Conservation (phyloP, 2,329 filamentous ascomycete genomes). For the Corniculantispora saksenae region DNA sequence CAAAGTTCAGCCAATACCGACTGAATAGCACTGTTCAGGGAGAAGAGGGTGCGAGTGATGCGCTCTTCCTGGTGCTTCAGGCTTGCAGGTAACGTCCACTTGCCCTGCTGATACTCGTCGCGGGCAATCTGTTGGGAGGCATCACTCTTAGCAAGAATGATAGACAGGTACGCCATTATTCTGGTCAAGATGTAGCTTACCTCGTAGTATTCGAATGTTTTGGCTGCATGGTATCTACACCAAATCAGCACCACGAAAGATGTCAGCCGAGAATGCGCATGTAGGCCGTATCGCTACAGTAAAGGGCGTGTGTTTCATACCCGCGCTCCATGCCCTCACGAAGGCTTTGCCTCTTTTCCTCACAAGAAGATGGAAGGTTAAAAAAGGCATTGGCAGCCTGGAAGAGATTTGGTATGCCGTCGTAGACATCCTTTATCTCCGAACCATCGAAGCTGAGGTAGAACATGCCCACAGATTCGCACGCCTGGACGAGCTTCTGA, state of each 20-base stretch:
- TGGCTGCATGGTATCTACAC: conserved; percentile 13
- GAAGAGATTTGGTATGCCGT: neutral
- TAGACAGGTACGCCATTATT: neutral
- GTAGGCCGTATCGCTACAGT: too few relatives aligned
- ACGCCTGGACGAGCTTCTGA: conserved; percentile 13
- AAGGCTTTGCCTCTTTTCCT: conserved; percentile 15
- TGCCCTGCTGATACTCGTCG: conserved; percentile 7
- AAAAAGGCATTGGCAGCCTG: conserved; percentile 6
- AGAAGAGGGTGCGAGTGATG: neutral
- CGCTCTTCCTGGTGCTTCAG: neutral
- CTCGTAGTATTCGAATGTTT: conserved; percentile 18
- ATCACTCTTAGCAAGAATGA: neutral
- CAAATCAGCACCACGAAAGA: neutral
- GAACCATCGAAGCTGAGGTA: conserved; percentile 1
- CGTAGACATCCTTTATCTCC: neutral
- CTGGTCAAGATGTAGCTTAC: neutral
- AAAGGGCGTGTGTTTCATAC: neutral
- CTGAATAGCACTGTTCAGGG: conserved; percentile 4
- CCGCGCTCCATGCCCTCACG: conserved; percentile 16
- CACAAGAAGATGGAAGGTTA: neutral
- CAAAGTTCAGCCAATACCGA: conserved; percentile 8
- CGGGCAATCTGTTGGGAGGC: conserved; percentile 9
- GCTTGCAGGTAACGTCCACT: conserved; percentile 4
- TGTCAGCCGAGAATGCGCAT: neutral
- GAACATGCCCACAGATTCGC: conserved; percentile 12